Evolutionary conservation across 441 rosid genomes (phyloP), one percentile per base, ranked within the genome.

Genomic region (Aquilaria agallochum): DNA sequence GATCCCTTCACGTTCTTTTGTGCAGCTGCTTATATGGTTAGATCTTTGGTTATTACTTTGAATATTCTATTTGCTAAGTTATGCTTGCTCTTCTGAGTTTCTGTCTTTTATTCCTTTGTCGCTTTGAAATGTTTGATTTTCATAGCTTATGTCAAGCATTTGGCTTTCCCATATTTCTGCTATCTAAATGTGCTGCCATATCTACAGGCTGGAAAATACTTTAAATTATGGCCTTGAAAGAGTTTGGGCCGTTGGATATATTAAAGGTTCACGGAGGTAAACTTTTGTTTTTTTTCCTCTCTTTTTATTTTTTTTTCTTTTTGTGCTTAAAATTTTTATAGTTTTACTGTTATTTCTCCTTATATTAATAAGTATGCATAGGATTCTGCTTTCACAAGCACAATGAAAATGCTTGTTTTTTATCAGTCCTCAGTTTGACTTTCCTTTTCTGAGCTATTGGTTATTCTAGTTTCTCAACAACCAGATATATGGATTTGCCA

Each of bases 151-250:
- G 58, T 20, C 36, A 46, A 27, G 27, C 31, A 42, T 50, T 52
- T 52, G 31, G 30, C 13, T 56, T 15, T 44, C 50, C 55, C 49
- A 36, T 45, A 34, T 36, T 50, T 9, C 47, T 20, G 56, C 47
- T 40, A 59, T 69, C 15, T 50, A 11, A 54, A 59, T 9, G 11
- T 7, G 56, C 31, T 74, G 55, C 4, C 57, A 56, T 27, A 15
- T 34, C 60, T 62, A 31, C 89, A 94, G 98, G 92, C 96, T 94
- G 60, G 97, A 94, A 74, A 94, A 90, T 76, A 94, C 98, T 56
- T 74, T 94, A 77, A 91, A 94, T 78, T 94, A 91, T 71, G 93
- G 93, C 46, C 96, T 88, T 67, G 97, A 90, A 77, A 81, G 98
- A 78, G 96, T 90, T 57, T 88, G 97, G 97, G 93, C 95, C 48